Conservation (phyloP, 2,329 filamentous ascomycete species). For the Trichophyton simii region DNA sequence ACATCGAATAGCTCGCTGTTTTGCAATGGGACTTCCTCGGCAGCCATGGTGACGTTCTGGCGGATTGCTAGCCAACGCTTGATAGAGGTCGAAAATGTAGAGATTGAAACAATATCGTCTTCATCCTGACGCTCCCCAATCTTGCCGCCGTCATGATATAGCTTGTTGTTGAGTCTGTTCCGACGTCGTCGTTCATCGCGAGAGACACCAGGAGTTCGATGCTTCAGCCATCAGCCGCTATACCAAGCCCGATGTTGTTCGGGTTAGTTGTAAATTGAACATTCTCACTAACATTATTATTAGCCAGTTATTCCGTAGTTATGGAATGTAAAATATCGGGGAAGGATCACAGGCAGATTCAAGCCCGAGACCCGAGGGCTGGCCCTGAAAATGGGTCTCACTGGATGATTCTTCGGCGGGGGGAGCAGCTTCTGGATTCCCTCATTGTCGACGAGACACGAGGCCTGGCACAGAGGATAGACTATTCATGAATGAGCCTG, state of each 20-base stretch:
- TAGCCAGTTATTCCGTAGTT: background rate
- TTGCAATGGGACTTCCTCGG: background rate
- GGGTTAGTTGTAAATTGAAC: background rate
- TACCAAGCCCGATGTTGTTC: background rate
- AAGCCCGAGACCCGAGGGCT: background rate
- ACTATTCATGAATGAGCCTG: too few species aligned
- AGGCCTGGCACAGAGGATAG: too few species aligned
- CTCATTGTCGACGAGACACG: too few species aligned
- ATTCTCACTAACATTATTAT: background rate
- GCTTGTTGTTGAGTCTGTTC: background rate
- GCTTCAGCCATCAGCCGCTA: background rate
- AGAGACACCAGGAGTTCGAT: background rate
- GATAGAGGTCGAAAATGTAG: background rate
- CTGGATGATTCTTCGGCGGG: background rate
- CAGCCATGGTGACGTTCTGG: background rate
- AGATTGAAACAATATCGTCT: background rate
- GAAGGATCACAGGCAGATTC: background rate
- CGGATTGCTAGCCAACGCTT: background rate
- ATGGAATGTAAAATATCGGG: background rate
- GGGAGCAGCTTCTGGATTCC: too few species aligned
- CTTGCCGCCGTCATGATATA: background rate
- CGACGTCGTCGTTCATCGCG: background rate
- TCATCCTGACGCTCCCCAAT: background rate
- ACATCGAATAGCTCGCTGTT: constrained; percentile 5
- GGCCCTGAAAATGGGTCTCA: background rate